Base-by-base conservation (phyloP, 129 eudicot genomes). In the Chrysanthemum lavandulifolium region DNA sequence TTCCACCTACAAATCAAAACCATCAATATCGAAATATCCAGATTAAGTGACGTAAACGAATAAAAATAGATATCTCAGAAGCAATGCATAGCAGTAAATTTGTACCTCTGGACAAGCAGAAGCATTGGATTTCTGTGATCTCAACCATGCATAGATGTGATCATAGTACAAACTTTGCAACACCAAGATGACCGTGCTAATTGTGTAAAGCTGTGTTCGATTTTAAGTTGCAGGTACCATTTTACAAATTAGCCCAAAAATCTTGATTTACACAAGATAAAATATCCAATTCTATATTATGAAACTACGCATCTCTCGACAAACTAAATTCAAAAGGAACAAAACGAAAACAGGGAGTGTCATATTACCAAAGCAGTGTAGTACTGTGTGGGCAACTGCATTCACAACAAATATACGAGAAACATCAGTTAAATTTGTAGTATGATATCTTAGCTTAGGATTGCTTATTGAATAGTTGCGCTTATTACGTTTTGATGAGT, bases 381-480 rank as follows among this genome's bases (percentile, higher is more conserved):
- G 64, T 69, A 85, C 69, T 90, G 96, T 71, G 93, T 90, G 8
- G 96, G 96, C 83, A 90, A 61, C 96, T 90, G 96, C 86, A 78
- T 45, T 62, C 65, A 40, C 61, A 56, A 72, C 6, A 13, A 47
- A 47, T 4, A 45, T 23, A 19, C 23, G 2, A 53, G 12, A 65
- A 31, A 78, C 13, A 53, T 78, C 19, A 70, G 40, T 53, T 55
- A 12, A 54, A 23, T 36, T 6, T 33, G 0, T 5, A 62, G 14
- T 36, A 14, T 62, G 12, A 62, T 14, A 13, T 63, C 27, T 43
- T 33, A 36, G 45, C 45, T 36, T 36, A 36, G 45, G 45, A 36
- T 36, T 36, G 45, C 45, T 36, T 36, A 36, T 36, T 36, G 9
- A 36, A 5, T 5, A 6, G 7, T 36, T 36, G 45, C 8, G 45